These are phyloP conservation scores for Mediolabrus comicus DNA, from an alignment of 108 stramenopile genomes.

Conservation along the genomic window DNA sequence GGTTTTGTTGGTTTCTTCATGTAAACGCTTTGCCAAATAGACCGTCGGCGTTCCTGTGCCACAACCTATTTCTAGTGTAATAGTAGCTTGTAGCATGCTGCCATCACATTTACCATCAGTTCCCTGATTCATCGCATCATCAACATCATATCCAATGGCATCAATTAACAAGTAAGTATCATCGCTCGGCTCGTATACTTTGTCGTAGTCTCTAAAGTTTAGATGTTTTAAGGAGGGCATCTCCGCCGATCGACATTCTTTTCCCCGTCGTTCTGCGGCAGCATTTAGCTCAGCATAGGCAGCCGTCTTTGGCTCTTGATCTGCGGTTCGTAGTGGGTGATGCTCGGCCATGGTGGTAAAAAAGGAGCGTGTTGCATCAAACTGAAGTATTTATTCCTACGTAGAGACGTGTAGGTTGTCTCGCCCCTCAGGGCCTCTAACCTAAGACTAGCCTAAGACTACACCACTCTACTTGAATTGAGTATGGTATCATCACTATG, in stretches of 20 bases:
- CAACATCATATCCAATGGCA: slow-evolving; percentile 63
- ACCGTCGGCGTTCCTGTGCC: slow-evolving; percentile 77
- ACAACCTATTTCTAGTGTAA: slow-evolving; percentile 80
- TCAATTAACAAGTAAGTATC: slow-evolving; percentile 89
- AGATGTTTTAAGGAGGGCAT: slow-evolving; percentile 80
- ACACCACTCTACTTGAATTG: no score
- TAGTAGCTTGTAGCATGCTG: neutral
- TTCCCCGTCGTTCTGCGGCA: slow-evolving; percentile 56
- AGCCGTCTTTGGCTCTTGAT: slow-evolving; percentile 31
- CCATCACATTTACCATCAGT: neutral
- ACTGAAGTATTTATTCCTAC: neutral
- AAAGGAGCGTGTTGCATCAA: neutral
- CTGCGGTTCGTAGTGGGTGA: slow-evolving; percentile 42
- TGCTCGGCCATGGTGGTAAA: slow-evolving; percentile 26
- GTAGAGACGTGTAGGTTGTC: neutral
- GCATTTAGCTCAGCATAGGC: slow-evolving; percentile 49
- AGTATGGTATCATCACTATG: no score
- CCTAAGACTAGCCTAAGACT: no score
- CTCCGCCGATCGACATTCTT: slow-evolving; percentile 41
- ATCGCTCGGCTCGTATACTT: slow-evolving; percentile 89
- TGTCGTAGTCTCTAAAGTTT: slow-evolving; percentile 61
- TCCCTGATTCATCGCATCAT: slow-evolving; percentile 17
- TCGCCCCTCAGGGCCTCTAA: no score
- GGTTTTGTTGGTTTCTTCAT: neutral
- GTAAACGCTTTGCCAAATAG: slow-evolving; percentile 55